Base-by-base conservation (phyloP, 257 asterid species). In the Jacaranda copaia region DNA sequence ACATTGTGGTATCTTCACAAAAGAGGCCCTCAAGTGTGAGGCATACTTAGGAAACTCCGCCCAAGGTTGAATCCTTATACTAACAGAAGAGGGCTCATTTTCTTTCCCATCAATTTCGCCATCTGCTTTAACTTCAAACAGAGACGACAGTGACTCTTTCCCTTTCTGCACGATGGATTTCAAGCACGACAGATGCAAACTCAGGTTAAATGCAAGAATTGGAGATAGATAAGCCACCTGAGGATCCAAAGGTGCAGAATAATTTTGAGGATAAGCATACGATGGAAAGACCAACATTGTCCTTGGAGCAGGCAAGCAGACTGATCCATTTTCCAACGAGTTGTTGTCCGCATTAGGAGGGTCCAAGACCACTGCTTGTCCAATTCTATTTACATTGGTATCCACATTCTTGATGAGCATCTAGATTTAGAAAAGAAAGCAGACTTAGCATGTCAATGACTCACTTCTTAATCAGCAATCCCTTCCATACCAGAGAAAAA, bases 1-100 rank as follows among this genome's bases (percentile, higher is more conserved):
- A 71, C 97, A 93, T 79, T 89, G 91, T 5, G 99, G 99, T 82
- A 93, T 85, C 88, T 94, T 93, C 79, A 95, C 98, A 81, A 93
- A 93, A 68, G 97, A 86, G 68, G 77, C 94, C 88, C 99, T 87
- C 79, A 95, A 83, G 86, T 95, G 99, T 48, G 97, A 90, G 76
- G 98, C 98, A 80, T 85, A 89, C 81, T 84, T 90, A 18, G 96
- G 98, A 65, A 85, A 78, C 86, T 86, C 88, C 19, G 56, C 71
- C 81, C 83, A 89, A 63, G 99, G 90, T 85, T 87, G 82, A 80
- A 93, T 78, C 78, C 79, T 85, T 73, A 95, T 65, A 76, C 56
- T 75, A 81, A 93, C 70, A 68, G 68, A 59, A 58, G 84, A 65
- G 6, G 72, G 72, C 58, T 78, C 81, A 38, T 81, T 74, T 70